Percentiles rank a stretch among this genome's conserved stretches.
These are phyloP conservation scores for Tolypocladium inflatum DNA, from an alignment of 2,329 filamentous ascomycete genomes.

Conservation along the genomic window DNA sequence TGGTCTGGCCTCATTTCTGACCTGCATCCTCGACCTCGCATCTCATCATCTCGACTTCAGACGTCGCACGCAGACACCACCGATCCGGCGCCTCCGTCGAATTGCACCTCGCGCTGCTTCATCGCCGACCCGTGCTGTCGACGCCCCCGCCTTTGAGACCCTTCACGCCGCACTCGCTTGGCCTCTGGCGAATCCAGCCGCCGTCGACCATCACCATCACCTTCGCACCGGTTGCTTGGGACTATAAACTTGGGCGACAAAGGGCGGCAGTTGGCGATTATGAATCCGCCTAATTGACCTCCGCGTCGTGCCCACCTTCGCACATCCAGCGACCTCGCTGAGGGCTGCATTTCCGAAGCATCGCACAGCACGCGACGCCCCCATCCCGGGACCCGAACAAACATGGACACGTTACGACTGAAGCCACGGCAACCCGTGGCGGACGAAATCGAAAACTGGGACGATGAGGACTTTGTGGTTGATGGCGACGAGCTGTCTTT, in stretches of 20 bases:
- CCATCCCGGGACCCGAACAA: conserved; percentile 7
- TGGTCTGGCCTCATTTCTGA: neutral
- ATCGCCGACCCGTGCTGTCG: neutral
- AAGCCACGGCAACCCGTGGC: conserved; percentile 45
- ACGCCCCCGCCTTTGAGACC: neutral
- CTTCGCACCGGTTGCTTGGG: neutral
- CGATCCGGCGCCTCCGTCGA: neutral
- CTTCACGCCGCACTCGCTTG: conserved; percentile 1
- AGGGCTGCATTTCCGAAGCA: neutral
- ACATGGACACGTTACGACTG: conserved; percentile 46
- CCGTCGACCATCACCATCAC: neutral
- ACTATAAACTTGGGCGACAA: neutral
- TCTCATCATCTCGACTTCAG: neutral
- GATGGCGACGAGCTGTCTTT: conserved; percentile 57
- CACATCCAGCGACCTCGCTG: neutral
- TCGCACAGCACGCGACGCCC: conserved; percentile 1
- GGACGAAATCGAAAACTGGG: conserved; percentile 65
- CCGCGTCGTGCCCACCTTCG: conserved; percentile 2
- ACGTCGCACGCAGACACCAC: neutral
- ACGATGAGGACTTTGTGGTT: conserved; percentile 66
- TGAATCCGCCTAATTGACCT: conserved; percentile 10
- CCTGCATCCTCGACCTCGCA: conserved; percentile 1
- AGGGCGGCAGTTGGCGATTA: conserved; percentile 8
- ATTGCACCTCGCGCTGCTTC: neutral
- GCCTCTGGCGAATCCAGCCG: neutral